Percentiles rank a stretch among this genome's conserved stretches.
Conservation (phyloP, 1,284 basidiomycete genomes). For the Erythrobasidium hasegawianum region DNA sequence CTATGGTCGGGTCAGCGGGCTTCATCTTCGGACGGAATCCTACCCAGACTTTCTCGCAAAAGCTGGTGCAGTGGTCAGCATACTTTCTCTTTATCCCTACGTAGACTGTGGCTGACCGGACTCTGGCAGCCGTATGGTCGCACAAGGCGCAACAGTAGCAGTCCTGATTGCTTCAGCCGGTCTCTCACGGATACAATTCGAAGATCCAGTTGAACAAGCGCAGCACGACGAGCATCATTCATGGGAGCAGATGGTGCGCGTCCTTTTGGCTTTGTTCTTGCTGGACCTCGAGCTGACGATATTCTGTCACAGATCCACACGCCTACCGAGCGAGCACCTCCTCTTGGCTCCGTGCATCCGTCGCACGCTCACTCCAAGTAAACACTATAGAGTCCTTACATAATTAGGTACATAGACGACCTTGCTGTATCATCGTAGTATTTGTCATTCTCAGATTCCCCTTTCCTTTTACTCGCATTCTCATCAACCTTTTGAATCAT, state of each 20-base stretch:
- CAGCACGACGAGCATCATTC: slow-evolving; percentile 11
- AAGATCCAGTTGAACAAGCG: slow-evolving; percentile 13
- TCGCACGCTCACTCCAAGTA: slow-evolving; percentile 8
- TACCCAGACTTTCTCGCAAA: slow-evolving; percentile 34
- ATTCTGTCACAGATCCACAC: slow-evolving; percentile 25
- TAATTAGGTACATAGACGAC: too few relatives aligned
- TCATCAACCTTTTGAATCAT: slow-evolving; percentile 1
- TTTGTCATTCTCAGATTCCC: too few relatives aligned
- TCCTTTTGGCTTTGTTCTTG: too few relatives aligned
- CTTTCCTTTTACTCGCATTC: too few relatives aligned
- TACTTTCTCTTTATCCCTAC: too few relatives aligned
- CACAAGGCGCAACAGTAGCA: slow-evolving; percentile 36
- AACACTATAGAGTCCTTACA: too few relatives aligned
- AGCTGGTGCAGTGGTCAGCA: slow-evolving; percentile 32
- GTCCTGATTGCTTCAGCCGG: slow-evolving; percentile 36
- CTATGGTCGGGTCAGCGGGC: slow-evolving; percentile 29
- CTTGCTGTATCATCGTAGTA: too few relatives aligned
- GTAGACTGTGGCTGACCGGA: too few relatives aligned
- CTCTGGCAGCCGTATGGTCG: slow-evolving; percentile 35
- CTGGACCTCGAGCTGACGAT: too few relatives aligned
- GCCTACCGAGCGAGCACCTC: slow-evolving; percentile 15
- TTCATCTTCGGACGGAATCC: slow-evolving; percentile 31
- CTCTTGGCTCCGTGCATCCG: slow-evolving; percentile 21
- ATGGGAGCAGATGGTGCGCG: slow-evolving; percentile 32
- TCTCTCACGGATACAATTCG: slow-evolving; percentile 26